Percentiles rank a stretch among this genome's conserved stretches.
Evolutionary conservation across 2,329 filamentous ascomycete species (phyloP).

Genomic region (Rutstroemia sydowiana): DNA sequence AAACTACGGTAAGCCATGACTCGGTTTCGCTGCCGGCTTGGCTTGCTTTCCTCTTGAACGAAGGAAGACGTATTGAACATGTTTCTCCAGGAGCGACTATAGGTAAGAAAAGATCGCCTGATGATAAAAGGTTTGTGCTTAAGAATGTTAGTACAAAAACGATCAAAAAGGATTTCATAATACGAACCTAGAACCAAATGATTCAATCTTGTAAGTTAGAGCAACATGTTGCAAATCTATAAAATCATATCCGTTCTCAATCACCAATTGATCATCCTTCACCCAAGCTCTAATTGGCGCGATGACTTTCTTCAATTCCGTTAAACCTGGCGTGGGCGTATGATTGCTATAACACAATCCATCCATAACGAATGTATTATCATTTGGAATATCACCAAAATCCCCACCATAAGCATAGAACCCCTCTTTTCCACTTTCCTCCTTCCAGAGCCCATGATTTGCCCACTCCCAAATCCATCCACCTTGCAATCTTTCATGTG

Average conservation of each 20-base stretch:
- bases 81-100: conserved; percentile 29
- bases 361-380: conserved; percentile 56
- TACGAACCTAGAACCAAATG: conserved; percentile 36
- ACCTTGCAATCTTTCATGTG: conserved; percentile 29
- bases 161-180: neutral
- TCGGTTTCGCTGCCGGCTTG: conserved; percentile 11
- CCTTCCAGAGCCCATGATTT: conserved; percentile 48
- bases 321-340: conserved; percentile 47
- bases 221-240: conserved; percentile 41
- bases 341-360: conserved; percentile 48
- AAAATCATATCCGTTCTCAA: conserved; percentile 46
- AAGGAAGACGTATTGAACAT: neutral
- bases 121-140: conserved; percentile 26
- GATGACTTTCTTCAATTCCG: conserved; percentile 50
- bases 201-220: conserved; percentile 39
- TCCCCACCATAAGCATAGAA: conserved; percentile 57
- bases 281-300: conserved; percentile 43
- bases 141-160: conserved; percentile 7
- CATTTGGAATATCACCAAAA: conserved; percentile 54
- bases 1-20: conserved; percentile 16
- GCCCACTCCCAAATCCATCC: conserved; percentile 57
- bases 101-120: conserved; percentile 37
- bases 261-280: conserved; percentile 30
- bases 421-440: conserved; percentile 32
- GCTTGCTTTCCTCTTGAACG: too few relatives aligned